Evolutionary conservation across 306 rosid genomes (phyloP), one percentile per base, ranked within the genome.

Genomic region (Pyrus pyrifolia): DNA sequence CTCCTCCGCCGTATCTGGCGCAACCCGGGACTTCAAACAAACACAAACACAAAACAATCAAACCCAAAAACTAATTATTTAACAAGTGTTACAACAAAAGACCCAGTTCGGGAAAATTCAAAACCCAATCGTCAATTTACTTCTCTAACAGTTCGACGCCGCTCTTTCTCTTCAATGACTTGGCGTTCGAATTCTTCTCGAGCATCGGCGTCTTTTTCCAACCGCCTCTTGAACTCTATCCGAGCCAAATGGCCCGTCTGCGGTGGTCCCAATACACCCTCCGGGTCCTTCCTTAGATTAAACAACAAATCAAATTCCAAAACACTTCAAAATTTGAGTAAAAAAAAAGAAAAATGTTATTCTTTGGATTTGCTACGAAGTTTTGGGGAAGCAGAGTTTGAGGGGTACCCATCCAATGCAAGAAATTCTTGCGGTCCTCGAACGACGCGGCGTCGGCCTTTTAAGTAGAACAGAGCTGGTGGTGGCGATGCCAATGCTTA

Each of bases 121-220:
- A 67, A 53, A 14, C 65, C 76, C 69, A 67, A 14, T 64, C 19
- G 15, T 19, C 3, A 29, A 66, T 8, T 71, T 82, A 92, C 97
- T 76, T 89, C 85, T 15, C 97, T 90, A 68, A 90, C 83, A 66
- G 86, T 70, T 80, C 70, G 74, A 53, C 97, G 98, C 14, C 98
- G 97, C 13, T 88, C 90, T 71, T 89, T 92, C 63, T 95, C 96
- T 70, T 95, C 92, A 5, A 81, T 83, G 18, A 90, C 85, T 71
- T 92, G 91, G 44, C 81, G 91, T 40, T 90, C 85, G 71, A 90
- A 92, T 33, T 87, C 93, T 81, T 95, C 97, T 44, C 97, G 91
- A 6, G 93, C 92, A 1, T 88, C 97, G 0, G 96, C 73, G 58
- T 95, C 98, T 69, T 19, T 92, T 86, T 95, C 95, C 1, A 92